These are phyloP conservation scores for Tripterygium wilfordii DNA, from an alignment of 177 flowering plant species.

Conservation along the genomic window DNA sequence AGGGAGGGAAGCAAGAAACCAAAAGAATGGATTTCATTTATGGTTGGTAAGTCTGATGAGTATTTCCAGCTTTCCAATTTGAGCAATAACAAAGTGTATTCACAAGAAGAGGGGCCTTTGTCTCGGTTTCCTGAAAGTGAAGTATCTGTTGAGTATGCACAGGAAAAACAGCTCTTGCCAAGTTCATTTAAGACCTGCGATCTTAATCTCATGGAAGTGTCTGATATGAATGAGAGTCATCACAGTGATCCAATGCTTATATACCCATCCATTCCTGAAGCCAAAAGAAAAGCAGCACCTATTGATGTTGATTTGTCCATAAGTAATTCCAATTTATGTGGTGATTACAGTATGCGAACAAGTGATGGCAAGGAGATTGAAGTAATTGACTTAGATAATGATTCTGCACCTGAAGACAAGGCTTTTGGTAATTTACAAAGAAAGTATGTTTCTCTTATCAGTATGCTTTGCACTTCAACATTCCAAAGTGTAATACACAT, in stretches of 20 bases:
- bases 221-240: conserved; percentile 54
- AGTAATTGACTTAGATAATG: conserved; percentile 62
- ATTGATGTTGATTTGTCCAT: conserved; percentile 60
- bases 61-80: conserved; percentile 23
- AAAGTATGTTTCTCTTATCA: conserved; percentile 38
- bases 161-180: conserved; percentile 69
- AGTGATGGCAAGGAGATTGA: conserved; percentile 46
- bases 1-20: conserved; percentile 46
- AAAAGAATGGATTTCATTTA: conserved; percentile 48
- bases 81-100: conserved; percentile 18
- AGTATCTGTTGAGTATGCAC: conserved; percentile 24
- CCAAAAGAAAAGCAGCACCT: conserved; percentile 28
- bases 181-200: conserved; percentile 80
- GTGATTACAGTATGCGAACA: conserved; percentile 23
- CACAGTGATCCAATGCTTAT: conserved; percentile 24
- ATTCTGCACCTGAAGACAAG: conserved; percentile 37
- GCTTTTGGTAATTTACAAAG: conserved; percentile 29
- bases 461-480: background rate
- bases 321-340: conserved; percentile 31
- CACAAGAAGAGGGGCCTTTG: conserved; percentile 19
- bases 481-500: no score
- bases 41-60: conserved; percentile 24
- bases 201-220: conserved; percentile 68
- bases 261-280: conserved; percentile 32
- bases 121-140: conserved; percentile 26